Base-by-base conservation (phyloP, 345 rosid species). In the Gossypium raimondii region DNA sequence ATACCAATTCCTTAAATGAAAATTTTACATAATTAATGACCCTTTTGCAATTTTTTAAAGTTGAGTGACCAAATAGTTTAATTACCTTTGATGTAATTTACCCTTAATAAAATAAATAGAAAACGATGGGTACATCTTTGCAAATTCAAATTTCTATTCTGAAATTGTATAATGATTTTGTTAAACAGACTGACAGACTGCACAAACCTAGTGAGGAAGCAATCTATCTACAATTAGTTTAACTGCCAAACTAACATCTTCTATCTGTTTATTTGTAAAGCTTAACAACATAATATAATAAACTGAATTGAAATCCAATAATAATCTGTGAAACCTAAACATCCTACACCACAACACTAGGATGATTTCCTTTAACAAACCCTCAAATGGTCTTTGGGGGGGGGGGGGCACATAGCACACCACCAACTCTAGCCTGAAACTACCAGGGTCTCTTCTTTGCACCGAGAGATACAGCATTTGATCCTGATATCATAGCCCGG, bases 381-480 rank as follows among this genome's bases (percentile, higher is more conserved):
- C 50, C 16, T 57, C 11, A 20, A 56, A 22, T 4, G 61, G 25
- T 20, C 2, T 29, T 29, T 3, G 27, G 3, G 25, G 25, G 11
- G 4, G 1, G 24, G 12, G 4, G 1, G 24, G 25, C 7, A 41
- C 68, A 41, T 64, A 9, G 34, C 52, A 48, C 20, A 48, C 8
- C 57, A 67, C 2, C 41, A 50, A 44, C 7, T 12, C 57, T 13
- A 7, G 16, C 18, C 41, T 34, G 7, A 13, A 22, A 47, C 71
- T 69, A 51, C 73, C 73, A 69, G 11, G 73, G 25, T 85, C 88
- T 87, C 73, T 75, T 86, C 74, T 74, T 86, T 60, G 78, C 89
- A 80, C 99, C 97, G 12, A 93, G 79, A 73, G 96, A 96, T 68
- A 85, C 77, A 38, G 80, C 75, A 81, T 90, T 95, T 1, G 98